These are phyloP conservation scores for Agroathelia rolfsii DNA, from an alignment of 1,284 basidiomycete species.

Conservation along the genomic window DNA sequence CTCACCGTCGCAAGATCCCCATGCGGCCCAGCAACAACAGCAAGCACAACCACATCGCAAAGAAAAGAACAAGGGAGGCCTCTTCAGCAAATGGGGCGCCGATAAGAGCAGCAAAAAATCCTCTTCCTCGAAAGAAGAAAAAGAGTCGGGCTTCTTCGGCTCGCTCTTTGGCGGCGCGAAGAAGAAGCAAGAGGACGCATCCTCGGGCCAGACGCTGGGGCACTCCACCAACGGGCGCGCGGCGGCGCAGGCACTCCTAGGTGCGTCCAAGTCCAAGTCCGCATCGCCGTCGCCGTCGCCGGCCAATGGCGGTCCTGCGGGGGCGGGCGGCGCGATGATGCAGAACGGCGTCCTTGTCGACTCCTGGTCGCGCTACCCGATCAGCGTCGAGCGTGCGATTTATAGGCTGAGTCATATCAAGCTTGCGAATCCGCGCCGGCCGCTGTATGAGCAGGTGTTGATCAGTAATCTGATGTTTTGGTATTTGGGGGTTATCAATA, in stretches of 20 bases:
- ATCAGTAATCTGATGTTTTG: conserved; percentile 99
- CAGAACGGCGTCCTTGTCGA: too few relatives aligned
- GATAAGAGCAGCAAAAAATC: conserved; percentile 50
- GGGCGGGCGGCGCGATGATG: conserved; percentile 30
- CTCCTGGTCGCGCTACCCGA: conserved; percentile 81
- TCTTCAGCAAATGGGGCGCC: conserved; percentile 64
- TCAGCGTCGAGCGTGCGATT: conserved; percentile 96
- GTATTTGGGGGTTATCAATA: conserved; percentile 98
- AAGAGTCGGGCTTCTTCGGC: conserved; percentile 76
- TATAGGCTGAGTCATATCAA: conserved; percentile 98
- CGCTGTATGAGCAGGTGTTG: conserved; percentile 95
- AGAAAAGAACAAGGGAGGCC: conserved; percentile 72
- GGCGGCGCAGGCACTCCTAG: conserved; percentile 73
- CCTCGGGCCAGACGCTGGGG: conserved; percentile 35
- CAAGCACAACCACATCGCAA: conserved; percentile 36
- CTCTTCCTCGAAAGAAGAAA: conserved; percentile 43
- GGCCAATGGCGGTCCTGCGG: conserved; percentile 26
- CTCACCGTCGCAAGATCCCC: conserved; percentile 13
- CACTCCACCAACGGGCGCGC: conserved; percentile 62
- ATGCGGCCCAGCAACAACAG: conserved; percentile 16
- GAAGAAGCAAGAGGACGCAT: conserved; percentile 61
- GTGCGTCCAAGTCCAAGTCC: conserved; percentile 69
- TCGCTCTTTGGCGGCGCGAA: conserved; percentile 81
- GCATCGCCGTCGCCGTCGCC: conserved; percentile 54
- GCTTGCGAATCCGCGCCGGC: conserved; percentile 90